Evolutionary conservation across 2,329 filamentous ascomycete genomes (phyloP), one percentile per base, ranked within the genome.

Genomic region (Ampelomyces quisqualis): DNA sequence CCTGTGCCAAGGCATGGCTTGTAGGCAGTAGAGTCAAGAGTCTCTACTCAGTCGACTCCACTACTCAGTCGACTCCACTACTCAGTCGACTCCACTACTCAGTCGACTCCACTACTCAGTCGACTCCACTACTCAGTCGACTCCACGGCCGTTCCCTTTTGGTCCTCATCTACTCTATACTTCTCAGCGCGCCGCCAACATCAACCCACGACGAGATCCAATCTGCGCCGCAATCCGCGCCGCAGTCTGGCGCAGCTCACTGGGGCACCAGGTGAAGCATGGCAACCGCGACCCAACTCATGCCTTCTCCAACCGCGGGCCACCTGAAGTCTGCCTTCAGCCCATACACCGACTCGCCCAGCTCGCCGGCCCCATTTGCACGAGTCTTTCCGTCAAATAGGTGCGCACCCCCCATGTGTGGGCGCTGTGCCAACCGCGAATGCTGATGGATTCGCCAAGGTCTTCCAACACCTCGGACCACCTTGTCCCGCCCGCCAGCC

Each of bases 341-440:
- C 51, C 72, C 74, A n/a, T 77, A 74, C 57, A 70, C 73, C 34
- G 73, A 77, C 50, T 75, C 74, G 28, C 73, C 75, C 35, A 72
- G 67, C 49, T 77, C 75, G 30, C 74, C 75, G 17, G 68, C 66
- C 34, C 65, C 68, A 13, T 75, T 74, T 53, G 63, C 62, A 33
- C 64, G 68, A 4, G 62, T 65, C 51, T 69, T 70, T 38, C 65
- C n/a, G 9, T 24, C 68, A 47, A 62, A 65, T 47, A 67, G 73
- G 68, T 73, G 68, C 71, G 40, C 65, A 73, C 79, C 49, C 73
- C 71, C 23, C 69, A 7, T 34, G 21, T 20, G 23, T 4, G 8
- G 44, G 74, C 22, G 30, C 57, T 42, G 22, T 22, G n/a, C 19
- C 8, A 22, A 26, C 34, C 15, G 10, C 28, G 34, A 47, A 38